A percentile compares a stretch with the other conserved stretches of the same genome.
phyloP scores from a whole-genome alignment of 306 rosid genomes.

The Potentilla sterilis region DNA sequence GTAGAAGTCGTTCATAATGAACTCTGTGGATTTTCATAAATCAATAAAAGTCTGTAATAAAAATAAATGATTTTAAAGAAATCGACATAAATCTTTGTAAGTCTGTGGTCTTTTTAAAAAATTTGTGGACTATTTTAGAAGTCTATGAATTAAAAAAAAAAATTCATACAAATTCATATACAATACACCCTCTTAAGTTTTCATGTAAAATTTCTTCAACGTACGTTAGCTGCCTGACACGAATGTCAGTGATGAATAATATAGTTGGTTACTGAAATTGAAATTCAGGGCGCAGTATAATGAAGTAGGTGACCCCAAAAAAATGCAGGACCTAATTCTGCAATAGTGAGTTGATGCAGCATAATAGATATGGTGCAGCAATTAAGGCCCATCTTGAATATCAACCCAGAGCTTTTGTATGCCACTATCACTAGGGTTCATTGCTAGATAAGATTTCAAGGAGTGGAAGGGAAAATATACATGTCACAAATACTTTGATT shows the following conservation, averaged over 20 bases:
- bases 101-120: no score
- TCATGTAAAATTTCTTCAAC: not conserved
- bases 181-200: no score
- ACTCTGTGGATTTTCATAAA: no score
- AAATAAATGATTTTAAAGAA: no score
- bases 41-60: no score
- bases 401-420: not conserved
- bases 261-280: slow-evolving; percentile 10
- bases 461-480: not conserved
- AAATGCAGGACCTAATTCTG: slow-evolving; percentile 6
- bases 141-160: no score
- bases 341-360: not conserved
- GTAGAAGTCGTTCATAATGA: no score
- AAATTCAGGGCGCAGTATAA: slow-evolving; percentile 10
- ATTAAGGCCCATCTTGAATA: not conserved
- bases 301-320: slow-evolving; percentile 15
- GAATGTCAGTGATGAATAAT: not conserved
- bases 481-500: not conserved
- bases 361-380: not conserved
- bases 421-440: not conserved
- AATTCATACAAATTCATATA: no score
- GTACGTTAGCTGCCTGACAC: not conserved
- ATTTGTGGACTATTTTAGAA: no score
- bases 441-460: not conserved
- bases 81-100: no score